phyloP scores from a whole-genome alignment of 306 rosid species.

The Vigna nakashimae region DNA sequence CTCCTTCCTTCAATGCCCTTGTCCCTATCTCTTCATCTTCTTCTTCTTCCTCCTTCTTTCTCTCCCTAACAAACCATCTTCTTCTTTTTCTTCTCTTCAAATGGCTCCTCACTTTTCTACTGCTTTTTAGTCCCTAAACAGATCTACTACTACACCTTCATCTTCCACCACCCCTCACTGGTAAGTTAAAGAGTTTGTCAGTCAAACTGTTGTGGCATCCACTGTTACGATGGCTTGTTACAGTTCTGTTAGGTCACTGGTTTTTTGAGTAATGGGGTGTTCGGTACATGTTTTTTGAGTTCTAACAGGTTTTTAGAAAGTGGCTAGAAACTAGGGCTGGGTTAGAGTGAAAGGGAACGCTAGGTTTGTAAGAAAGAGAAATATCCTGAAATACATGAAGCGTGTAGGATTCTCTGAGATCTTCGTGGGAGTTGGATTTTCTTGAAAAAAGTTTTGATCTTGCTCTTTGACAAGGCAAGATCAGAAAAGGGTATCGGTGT shows the following conservation, averaged over 20 bases:
- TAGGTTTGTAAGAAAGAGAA: background rate
- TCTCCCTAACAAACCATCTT: background rate
- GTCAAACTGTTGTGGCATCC: background rate
- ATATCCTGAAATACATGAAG: constrained; percentile 28
- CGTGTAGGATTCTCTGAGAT: constrained; percentile 63
- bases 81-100: background rate
- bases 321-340: constrained; percentile 25
- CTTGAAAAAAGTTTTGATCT: constrained; percentile 28
- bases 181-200: background rate
- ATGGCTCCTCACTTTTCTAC: constrained; percentile 6
- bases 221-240: background rate
- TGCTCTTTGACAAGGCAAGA: constrained; percentile 37
- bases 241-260: background rate
- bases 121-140: constrained; percentile 11
- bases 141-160: constrained; percentile 45
- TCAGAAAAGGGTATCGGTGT: constrained; percentile 39
- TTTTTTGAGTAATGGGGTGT: background rate
- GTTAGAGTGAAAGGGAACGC: constrained; percentile 23
- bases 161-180: background rate
- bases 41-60: constrained; percentile 31
- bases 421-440: constrained; percentile 48
- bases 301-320: constrained; percentile 5
- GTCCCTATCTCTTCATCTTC: constrained; percentile 18
- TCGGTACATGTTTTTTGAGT: background rate
- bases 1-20: constrained; percentile 43